Evolutionary conservation across 2,329 filamentous ascomycete species (phyloP).

Genomic region (Helminthosporium solani): DNA sequence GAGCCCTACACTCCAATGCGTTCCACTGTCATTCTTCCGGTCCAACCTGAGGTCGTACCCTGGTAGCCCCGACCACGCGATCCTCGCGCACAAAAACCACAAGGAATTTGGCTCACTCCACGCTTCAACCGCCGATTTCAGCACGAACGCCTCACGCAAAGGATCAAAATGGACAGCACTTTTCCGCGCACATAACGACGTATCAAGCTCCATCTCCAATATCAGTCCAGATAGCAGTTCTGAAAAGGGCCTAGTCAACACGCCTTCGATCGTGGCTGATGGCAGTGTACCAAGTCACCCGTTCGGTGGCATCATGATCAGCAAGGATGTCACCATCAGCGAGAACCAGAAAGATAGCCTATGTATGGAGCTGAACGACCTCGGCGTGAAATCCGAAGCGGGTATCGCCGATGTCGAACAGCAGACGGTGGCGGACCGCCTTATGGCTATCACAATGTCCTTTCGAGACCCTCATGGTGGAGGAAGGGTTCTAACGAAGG

Average conservation of each 20-base stretch:
- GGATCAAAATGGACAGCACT: slow-evolving; percentile 18
- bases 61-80: slow-evolving; percentile 48
- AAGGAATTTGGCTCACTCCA: slow-evolving; percentile 47
- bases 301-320: slow-evolving; percentile 44
- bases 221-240: slow-evolving; percentile 31
- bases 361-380: slow-evolving; percentile 31
- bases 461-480: slow-evolving; percentile 25
- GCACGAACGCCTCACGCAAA: slow-evolving; percentile 4
- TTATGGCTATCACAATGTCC: slow-evolving; percentile 34
- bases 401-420: slow-evolving; percentile 42
- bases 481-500: not conserved
- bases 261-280: slow-evolving; percentile 4
- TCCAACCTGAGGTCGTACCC: slow-evolving; percentile 47
- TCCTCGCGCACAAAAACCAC: slow-evolving; percentile 48
- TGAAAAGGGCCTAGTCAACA: slow-evolving; percentile 31
- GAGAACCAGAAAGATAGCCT: slow-evolving; percentile 21
- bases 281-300: slow-evolving; percentile 12
- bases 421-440: slow-evolving; percentile 43
- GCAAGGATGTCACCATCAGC: slow-evolving; percentile 35
- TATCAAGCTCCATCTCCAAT: slow-evolving; percentile 11
- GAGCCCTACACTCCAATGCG: slow-evolving; percentile 32
- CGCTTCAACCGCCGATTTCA: slow-evolving; percentile 4
- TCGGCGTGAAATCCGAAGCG: slow-evolving; percentile 37
- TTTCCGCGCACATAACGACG: slow-evolving; percentile 12
- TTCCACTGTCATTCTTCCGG: slow-evolving; percentile 49